These are phyloP conservation scores for Metroxylon sagu DNA, from an alignment of 176 grass and related monocot species.

Conservation along the genomic window DNA sequence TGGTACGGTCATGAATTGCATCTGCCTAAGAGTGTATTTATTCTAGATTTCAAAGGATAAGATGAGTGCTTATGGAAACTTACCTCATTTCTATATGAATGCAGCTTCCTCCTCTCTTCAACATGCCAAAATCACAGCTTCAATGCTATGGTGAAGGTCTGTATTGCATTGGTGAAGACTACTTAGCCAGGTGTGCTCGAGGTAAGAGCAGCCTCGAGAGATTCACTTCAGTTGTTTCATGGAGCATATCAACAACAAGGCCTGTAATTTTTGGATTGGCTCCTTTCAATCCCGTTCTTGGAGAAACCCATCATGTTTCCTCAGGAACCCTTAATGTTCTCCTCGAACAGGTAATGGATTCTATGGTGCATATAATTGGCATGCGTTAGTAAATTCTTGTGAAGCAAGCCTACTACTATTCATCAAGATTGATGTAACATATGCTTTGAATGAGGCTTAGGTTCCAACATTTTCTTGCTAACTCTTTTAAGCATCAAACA, in stretches of 20 bases:
- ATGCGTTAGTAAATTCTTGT: too few relatives aligned
- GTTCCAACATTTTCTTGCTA: too few relatives aligned
- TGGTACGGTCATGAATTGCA: too few relatives aligned
- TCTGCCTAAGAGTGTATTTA: too few relatives aligned
- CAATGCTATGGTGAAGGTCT: constrained; percentile 82
- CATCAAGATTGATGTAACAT: too few relatives aligned
- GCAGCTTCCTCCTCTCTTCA: constrained; percentile 86
- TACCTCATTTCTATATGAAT: not conserved
- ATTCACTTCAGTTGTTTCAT: constrained; percentile 50
- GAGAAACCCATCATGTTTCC: constrained; percentile 91
- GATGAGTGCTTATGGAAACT: not conserved
- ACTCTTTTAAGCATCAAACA: too few relatives aligned
- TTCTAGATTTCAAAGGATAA: too few relatives aligned
- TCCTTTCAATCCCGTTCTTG: constrained; percentile 85
- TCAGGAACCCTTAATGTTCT: constrained; percentile 58
- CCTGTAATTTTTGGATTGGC: constrained; percentile 82
- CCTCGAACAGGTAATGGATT: constrained; percentile 58
- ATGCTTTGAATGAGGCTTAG: too few relatives aligned
- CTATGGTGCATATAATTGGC: too few relatives aligned
- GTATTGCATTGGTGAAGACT: constrained; percentile 59
- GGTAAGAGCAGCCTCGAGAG: constrained; percentile 50
- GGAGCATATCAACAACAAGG: constrained; percentile 86
- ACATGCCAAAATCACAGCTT: constrained; percentile 94
- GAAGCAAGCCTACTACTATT: too few relatives aligned
- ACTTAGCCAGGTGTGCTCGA: constrained; percentile 28